Percentiles rank a stretch among this genome's conserved stretches.
Conservation (phyloP, 805 yeast genomes). For the Wickerhamomyces queroliae region DNA sequence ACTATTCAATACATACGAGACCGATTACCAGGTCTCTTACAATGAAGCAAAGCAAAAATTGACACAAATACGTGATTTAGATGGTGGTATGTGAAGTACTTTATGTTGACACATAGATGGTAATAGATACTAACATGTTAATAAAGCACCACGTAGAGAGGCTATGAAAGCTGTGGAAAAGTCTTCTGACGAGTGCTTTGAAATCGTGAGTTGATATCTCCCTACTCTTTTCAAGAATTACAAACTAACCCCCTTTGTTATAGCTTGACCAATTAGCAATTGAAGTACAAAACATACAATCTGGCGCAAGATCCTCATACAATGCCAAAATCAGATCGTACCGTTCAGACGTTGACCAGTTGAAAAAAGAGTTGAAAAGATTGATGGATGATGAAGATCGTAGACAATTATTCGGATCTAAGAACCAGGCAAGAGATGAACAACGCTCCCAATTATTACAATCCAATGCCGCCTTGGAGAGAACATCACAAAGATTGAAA, state of each 20-base stretch:
- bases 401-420: constrained; percentile 61
- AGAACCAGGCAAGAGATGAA: constrained; percentile 32
- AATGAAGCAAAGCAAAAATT: constrained; percentile 67
- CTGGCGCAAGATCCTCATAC: constrained; percentile 58
- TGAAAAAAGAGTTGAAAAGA: constrained; percentile 49
- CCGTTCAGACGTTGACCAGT: constrained; percentile 51
- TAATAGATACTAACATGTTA: constrained; percentile 5
- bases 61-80: constrained; percentile 42
- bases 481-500: constrained; percentile 74
- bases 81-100: constrained; percentile 29
- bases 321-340: constrained; percentile 76
- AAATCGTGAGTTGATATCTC: constrained; percentile 35
- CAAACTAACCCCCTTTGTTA: constrained; percentile 3
- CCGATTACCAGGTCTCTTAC: constrained; percentile 50
- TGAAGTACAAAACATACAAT: constrained; percentile 82
- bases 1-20: constrained; percentile 27
- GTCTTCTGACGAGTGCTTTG: constrained; percentile 75
- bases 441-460: constrained; percentile 80
- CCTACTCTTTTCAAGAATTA: not conserved
- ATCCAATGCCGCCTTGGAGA: constrained; percentile 74
- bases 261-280: constrained; percentile 78
- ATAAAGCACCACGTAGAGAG: constrained; percentile 41
- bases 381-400: constrained; percentile 69
- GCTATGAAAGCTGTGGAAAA: constrained; percentile 57
- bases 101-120: not conserved